phyloP scores from a whole-genome alignment of 2,329 filamentous ascomycete species.

The Ceratocystiopsis sp. region DNA sequence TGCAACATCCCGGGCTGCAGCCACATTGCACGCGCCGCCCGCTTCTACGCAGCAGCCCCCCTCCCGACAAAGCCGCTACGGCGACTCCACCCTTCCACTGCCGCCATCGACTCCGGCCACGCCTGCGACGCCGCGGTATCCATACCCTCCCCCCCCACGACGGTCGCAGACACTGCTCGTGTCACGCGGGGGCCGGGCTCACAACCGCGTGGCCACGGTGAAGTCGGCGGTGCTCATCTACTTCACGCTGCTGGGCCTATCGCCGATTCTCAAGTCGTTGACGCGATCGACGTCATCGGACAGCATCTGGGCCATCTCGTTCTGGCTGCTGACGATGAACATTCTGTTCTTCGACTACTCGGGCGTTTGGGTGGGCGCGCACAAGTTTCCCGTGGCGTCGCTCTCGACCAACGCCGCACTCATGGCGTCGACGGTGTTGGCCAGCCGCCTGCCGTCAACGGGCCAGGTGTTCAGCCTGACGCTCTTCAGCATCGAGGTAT shows the following conservation, averaged over 20 bases:
- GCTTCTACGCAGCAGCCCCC: not conserved
- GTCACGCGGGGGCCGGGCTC: constrained; percentile 23
- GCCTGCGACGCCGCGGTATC: constrained; percentile 16
- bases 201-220: constrained; percentile 54
- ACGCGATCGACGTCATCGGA: constrained; percentile 83
- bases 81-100: no score
- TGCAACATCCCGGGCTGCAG: not conserved
- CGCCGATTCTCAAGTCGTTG: constrained; percentile 91
- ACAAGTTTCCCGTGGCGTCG: constrained; percentile 47
- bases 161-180: constrained; percentile 15
- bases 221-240: constrained; percentile 91
- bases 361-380: constrained; percentile 33
- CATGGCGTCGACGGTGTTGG: constrained; percentile 90
- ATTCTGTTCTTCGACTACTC: constrained; percentile 98
- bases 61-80: not conserved
- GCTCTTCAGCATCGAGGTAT: constrained; percentile 92
- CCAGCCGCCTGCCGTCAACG: constrained; percentile 73
- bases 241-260: constrained; percentile 77
- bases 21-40: not conserved
- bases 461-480: constrained; percentile 91
- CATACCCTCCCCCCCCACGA: constrained; percentile 7
- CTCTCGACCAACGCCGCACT: constrained; percentile 90
- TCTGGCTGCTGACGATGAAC: constrained; percentile 85
- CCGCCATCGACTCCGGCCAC: constrained; percentile 13
- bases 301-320: constrained; percentile 94